A percentile compares a stretch with the other conserved stretches of the same genome.
Evolutionary conservation across 371 early-diverging fungal genomes (phyloP).

Genomic region (Vairimorpha ceranae): DNA sequence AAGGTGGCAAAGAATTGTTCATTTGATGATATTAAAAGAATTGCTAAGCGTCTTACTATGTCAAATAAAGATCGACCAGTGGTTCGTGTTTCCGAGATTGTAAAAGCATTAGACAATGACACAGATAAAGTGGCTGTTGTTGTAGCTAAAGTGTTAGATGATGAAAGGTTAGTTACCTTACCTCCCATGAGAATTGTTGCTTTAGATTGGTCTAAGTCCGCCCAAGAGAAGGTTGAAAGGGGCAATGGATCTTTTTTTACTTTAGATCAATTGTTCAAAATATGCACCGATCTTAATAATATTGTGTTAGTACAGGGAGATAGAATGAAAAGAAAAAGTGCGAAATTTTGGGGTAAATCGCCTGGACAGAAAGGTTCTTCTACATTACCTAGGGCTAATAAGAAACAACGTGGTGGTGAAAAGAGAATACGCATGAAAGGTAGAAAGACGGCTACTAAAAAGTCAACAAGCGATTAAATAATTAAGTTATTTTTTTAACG

Average conservation of each 20-base stretch:
- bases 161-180: constrained; percentile 58
- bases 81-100: constrained; percentile 53
- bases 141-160: constrained; percentile 62
- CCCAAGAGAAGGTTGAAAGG: constrained; percentile 57
- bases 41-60: constrained; percentile 49
- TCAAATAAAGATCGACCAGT: constrained; percentile 50
- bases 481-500: background rate
- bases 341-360: constrained; percentile 62
- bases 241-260: constrained; percentile 60
- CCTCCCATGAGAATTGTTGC: constrained; percentile 59
- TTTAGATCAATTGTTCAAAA: constrained; percentile 61
- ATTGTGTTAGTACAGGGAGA: constrained; percentile 54
- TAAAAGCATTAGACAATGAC: constrained; percentile 32
- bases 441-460: constrained; percentile 22
- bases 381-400: constrained; percentile 59
- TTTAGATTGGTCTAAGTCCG: constrained; percentile 55
- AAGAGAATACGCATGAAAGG: constrained; percentile 47
- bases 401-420: constrained; percentile 55
- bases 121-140: constrained; percentile 59
- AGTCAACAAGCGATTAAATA: background rate
- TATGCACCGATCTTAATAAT: constrained; percentile 49
- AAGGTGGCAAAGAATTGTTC: constrained; percentile 33
- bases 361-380: constrained; percentile 59
- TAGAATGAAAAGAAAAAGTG: constrained; percentile 51
- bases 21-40: constrained; percentile 29